Conservation (phyloP, 305 asterid species). For the Fraxinus platypoda region DNA sequence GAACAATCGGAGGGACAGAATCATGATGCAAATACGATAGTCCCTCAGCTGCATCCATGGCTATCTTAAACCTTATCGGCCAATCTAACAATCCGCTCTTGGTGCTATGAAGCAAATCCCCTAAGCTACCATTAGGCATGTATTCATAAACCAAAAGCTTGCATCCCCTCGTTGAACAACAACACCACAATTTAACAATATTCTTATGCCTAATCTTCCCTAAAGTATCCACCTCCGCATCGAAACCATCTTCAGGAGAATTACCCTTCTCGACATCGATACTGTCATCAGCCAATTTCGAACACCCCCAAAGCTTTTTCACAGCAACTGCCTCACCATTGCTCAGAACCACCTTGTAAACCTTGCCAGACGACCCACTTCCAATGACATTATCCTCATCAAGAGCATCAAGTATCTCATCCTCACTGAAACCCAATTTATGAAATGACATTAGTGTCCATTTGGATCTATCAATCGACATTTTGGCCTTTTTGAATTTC, state of each 20-base stretch:
- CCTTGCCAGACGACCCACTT: slow-evolving; percentile 89
- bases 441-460: slow-evolving; percentile 98
- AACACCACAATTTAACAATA: slow-evolving; percentile 88
- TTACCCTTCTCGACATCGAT: slow-evolving; percentile 70
- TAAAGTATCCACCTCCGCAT: slow-evolving; percentile 81
- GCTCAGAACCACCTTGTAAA: slow-evolving; percentile 88
- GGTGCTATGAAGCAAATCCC: slow-evolving; percentile 86
- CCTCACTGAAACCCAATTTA: slow-evolving; percentile 77
- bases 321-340: slow-evolving; percentile 82
- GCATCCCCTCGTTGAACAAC: slow-evolving; percentile 73
- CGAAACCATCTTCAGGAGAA: slow-evolving; percentile 50
- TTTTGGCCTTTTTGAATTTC: slow-evolving; percentile 46
- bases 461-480: slow-evolving; percentile 61
- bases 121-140: slow-evolving; percentile 92
- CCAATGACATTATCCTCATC: slow-evolving; percentile 98
- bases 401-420: slow-evolving; percentile 69
- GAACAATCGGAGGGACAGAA: slow-evolving; percentile 82
- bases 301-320: slow-evolving; percentile 72
- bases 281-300: slow-evolving; percentile 49
- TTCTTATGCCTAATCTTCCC: slow-evolving; percentile 96
- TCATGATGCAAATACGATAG: slow-evolving; percentile 91
- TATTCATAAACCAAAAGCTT: slow-evolving; percentile 91
- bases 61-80: slow-evolving; percentile 82
- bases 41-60: slow-evolving; percentile 94
- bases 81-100: slow-evolving; percentile 78